Conservation (phyloP, 2,329 filamentous ascomycete genomes). For the Pseudogymnoascus sp. region DNA sequence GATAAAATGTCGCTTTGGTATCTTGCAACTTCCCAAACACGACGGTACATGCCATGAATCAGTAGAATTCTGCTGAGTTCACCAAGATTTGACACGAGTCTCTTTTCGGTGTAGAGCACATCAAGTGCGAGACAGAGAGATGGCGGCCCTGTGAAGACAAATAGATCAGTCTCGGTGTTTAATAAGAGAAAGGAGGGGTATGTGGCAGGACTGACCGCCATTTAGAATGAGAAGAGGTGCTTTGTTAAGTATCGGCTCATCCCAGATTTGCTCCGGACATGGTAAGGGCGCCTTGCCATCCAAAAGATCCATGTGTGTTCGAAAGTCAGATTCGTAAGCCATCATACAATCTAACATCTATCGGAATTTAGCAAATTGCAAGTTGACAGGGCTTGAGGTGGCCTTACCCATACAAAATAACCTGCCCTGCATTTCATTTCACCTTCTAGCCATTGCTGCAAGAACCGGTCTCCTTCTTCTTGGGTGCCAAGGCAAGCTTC, state of each 20-base stretch:
- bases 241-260: constrained; percentile 3
- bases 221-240: constrained; percentile 10
- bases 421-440: constrained; percentile 9
- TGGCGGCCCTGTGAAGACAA: neutral
- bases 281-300: constrained; percentile 10
- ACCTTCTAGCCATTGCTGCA: constrained; percentile 9
- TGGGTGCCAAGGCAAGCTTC: neutral
- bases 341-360: constrained; percentile 11
- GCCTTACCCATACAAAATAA: constrained; percentile 9
- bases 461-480: constrained; percentile 3
- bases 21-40: constrained; percentile 36
- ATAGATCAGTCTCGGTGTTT: neutral
- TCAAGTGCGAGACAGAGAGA: constrained; percentile 23
- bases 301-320: constrained; percentile 10
- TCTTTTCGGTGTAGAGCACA: constrained; percentile 39
- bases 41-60: constrained; percentile 39
- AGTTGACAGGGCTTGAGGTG: neutral
- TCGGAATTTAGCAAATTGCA: neutral
- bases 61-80: constrained; percentile 39
- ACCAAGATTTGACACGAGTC: constrained; percentile 32
- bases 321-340: constrained; percentile 9
- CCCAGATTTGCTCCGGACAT: constrained; percentile 10
- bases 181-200: neutral
- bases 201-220: neutral
- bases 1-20: constrained; percentile 15